Evolutionary conservation across 2,329 filamentous ascomycete genomes (phyloP).

Genomic region (Trichoderma sp.): DNA sequence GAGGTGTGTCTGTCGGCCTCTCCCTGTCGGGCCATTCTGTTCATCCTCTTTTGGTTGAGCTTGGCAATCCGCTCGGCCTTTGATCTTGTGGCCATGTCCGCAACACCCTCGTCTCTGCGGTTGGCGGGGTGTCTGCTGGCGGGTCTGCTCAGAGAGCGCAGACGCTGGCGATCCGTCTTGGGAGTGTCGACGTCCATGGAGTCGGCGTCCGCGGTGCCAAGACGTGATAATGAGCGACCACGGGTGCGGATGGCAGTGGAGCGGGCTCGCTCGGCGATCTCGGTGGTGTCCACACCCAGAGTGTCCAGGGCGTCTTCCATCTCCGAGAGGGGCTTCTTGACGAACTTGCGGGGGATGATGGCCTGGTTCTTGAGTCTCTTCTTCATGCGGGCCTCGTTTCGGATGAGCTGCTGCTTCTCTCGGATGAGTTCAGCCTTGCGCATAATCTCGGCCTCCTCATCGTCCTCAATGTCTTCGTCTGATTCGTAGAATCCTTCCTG

Average conservation of each 20-base stretch:
- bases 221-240: constrained; percentile 66
- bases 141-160: constrained; percentile 70
- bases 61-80: constrained; percentile 88
- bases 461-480: constrained; percentile 77
- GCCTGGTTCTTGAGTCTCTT: constrained; percentile 97
- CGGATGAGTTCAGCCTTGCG: constrained; percentile 94
- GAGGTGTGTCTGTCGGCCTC: constrained; percentile 91
- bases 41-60: constrained; percentile 96
- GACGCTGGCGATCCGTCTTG: constrained; percentile 53
- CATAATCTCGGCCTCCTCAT: constrained; percentile 80
- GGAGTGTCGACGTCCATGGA: constrained; percentile 70
- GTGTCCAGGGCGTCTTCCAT: constrained; percentile 83
- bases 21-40: constrained; percentile 94
- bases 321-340: constrained; percentile 78
- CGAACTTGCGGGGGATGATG: constrained; percentile 79
- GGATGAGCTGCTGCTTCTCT: constrained; percentile 88
- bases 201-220: constrained; percentile 62
- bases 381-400: constrained; percentile 92
- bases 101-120: constrained; percentile 74
- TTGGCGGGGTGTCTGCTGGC: constrained; percentile 65
- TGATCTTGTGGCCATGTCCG: constrained; percentile 60
- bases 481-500: constrained; percentile 92
- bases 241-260: constrained; percentile 57
- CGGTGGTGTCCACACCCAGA: constrained; percentile 79
- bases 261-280: constrained; percentile 70